Conservation (phyloP, 2,329 filamentous ascomycete genomes). For the Diplodia mutila region DNA sequence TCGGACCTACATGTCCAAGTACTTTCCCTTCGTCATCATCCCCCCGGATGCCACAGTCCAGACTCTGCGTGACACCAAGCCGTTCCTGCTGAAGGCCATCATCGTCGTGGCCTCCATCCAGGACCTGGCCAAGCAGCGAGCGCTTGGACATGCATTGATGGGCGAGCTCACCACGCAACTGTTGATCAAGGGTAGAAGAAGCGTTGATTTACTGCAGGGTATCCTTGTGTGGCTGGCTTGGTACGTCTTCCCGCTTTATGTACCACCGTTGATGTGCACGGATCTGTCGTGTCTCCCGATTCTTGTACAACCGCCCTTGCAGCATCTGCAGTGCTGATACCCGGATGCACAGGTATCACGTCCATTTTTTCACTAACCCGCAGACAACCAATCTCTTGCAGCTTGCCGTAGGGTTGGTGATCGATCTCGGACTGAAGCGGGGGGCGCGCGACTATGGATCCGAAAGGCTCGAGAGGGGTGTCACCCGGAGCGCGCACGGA, state of each 20-base stretch:
- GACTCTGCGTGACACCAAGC: constrained; percentile 20
- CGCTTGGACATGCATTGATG: constrained; percentile 16
- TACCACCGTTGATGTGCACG: constrained; percentile 1
- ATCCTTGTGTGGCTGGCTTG: constrained; percentile 23
- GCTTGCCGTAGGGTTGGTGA: constrained; percentile 44
- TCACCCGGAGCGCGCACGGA: constrained; percentile 26
- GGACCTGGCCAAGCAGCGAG: constrained; percentile 15
- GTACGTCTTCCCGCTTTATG: constrained; percentile 11
- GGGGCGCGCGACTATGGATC: constrained; percentile 31
- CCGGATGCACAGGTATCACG: constrained; percentile 42
- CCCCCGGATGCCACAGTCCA: constrained; percentile 7
- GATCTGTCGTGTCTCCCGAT: constrained; percentile 5
- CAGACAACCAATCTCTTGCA: constrained; percentile 47
- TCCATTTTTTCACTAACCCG: constrained; percentile 45
- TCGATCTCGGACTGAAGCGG: constrained; percentile 46
- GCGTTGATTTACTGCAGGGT: constrained; percentile 23
- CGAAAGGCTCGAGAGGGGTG: constrained; percentile 8
- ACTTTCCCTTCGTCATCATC: constrained; percentile 25
- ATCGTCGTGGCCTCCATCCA: constrained; percentile 18
- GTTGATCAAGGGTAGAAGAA: constrained; percentile 9
- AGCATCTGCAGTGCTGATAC: constrained; percentile 18
- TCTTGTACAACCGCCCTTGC: constrained; percentile 17
- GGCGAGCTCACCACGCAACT: constrained; percentile 2
- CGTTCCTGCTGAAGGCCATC: constrained; percentile 21
- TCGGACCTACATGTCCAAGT: constrained; percentile 18